These are phyloP conservation scores for Lactarius vividus DNA, from an alignment of 768 basidiomycete genomes.

Conservation along the genomic window DNA sequence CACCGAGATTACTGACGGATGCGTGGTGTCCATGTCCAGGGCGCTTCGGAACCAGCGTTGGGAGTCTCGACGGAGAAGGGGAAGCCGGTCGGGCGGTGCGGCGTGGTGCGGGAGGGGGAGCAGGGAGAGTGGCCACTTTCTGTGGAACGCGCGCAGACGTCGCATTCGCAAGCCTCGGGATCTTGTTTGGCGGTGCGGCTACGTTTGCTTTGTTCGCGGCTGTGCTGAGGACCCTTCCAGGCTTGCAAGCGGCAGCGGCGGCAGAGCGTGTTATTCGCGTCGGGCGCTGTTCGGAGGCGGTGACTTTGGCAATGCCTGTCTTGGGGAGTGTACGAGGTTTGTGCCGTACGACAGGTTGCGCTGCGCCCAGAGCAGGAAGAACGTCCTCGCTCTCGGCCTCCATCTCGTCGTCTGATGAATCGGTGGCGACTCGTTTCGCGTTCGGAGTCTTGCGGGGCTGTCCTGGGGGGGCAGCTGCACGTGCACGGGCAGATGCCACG, in stretches of 20 bases:
- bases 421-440: conserved; percentile 64
- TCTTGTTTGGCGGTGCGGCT: conserved; percentile 40
- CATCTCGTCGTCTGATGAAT: conserved; percentile 63
- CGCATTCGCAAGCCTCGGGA: conserved; percentile 39
- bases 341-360: conserved; percentile 37
- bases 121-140: conserved; percentile 32
- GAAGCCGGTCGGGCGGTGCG: conserved; percentile 52
- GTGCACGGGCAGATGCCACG: conserved; percentile 65
- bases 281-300: conserved; percentile 70
- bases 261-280: conserved; percentile 71
- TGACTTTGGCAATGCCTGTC: conserved; percentile 42
- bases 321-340: conserved; percentile 36
- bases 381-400: conserved; percentile 58
- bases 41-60: conserved; percentile 60
- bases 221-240: conserved; percentile 28
- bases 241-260: conserved; percentile 38
- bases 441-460: conserved; percentile 88
- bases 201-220: conserved; percentile 31
- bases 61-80: conserved; percentile 73
- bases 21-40: conserved; percentile 41
- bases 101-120: conserved; percentile 35
- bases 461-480: conserved; percentile 70
- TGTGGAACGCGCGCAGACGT: conserved; percentile 47
- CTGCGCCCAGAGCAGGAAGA: conserved; percentile 58
- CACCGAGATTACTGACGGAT: conserved; percentile 45